Conservation (phyloP, 1,284 basidiomycete genomes). For the Moniliophthora roreri region DNA sequence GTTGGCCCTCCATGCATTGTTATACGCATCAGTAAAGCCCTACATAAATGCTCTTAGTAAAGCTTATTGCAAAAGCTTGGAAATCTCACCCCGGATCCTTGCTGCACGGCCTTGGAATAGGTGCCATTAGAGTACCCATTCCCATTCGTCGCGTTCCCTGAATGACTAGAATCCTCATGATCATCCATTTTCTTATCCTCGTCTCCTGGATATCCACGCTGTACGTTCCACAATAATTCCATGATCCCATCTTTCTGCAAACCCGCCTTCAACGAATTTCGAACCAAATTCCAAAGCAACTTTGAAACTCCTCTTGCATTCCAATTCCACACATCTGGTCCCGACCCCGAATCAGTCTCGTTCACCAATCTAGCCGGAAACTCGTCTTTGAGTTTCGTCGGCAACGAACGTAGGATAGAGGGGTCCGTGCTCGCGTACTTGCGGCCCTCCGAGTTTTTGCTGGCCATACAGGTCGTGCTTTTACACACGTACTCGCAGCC, state of each 20-base stretch:
- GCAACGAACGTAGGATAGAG: slow-evolving; percentile 65
- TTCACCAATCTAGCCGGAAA: slow-evolving; percentile 63
- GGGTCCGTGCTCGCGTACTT: slow-evolving; percentile 69
- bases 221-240: slow-evolving; percentile 52
- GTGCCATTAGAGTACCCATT: slow-evolving; percentile 1
- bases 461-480: slow-evolving; percentile 40
- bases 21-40: slow-evolving; percentile 48
- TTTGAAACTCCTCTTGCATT: slow-evolving; percentile 65
- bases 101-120: not conserved
- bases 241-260: slow-evolving; percentile 59
- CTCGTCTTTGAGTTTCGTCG: slow-evolving; percentile 63
- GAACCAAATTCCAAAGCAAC: slow-evolving; percentile 68
- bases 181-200: slow-evolving; percentile 38
- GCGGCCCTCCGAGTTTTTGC: slow-evolving; percentile 47
- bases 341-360: slow-evolving; percentile 54
- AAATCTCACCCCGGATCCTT: not conserved
- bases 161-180: slow-evolving; percentile 30
- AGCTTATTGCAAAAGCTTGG: not conserved
- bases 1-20: slow-evolving; percentile 57
- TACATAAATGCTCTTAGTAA: slow-evolving; percentile 14
- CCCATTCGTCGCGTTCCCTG: not conserved
- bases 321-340: slow-evolving; percentile 68
- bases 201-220: slow-evolving; percentile 49
- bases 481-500: slow-evolving; percentile 75
- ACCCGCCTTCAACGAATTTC: slow-evolving; percentile 52